Conservation (phyloP, 352 stramenopile genomes). For the Ochromonadaceae sp. region DNA sequence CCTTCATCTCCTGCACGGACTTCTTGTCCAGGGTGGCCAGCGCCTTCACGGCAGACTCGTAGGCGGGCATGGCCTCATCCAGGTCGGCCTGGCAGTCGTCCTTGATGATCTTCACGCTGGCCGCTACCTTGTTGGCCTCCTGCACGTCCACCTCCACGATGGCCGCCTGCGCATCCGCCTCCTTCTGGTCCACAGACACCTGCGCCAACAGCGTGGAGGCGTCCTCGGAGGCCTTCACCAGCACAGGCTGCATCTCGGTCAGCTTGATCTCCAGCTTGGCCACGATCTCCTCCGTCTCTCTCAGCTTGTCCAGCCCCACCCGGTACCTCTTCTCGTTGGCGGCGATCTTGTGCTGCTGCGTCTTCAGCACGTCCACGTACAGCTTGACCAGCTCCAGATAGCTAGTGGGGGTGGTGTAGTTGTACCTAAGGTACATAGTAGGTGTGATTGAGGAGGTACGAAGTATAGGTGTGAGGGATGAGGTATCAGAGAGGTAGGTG, state of each 20-base stretch:
- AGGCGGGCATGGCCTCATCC: conserved; percentile 74
- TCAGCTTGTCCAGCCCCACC: conserved; percentile 67
- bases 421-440: too few relatives aligned
- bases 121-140: conserved; percentile 56
- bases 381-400: conserved; percentile 85
- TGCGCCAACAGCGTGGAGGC: conserved; percentile 59
- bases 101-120: conserved; percentile 76
- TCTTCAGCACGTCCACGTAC: conserved; percentile 72
- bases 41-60: conserved; percentile 69
- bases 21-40: conserved; percentile 59
- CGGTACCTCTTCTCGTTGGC: conserved; percentile 52
- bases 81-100: conserved; percentile 76
- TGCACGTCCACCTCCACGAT: conserved; percentile 72
- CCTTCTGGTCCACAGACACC: conserved; percentile 67
- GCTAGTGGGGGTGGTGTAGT: conserved; percentile 85
- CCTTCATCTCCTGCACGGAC: conserved; percentile 28
- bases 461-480: too few relatives aligned
- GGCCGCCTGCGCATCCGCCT: conserved; percentile 69
- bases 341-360: conserved; percentile 56
- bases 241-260: conserved; percentile 69
- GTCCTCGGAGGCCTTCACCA: conserved; percentile 67
- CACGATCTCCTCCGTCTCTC: conserved; percentile 76
- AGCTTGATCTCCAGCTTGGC: conserved; percentile 69
- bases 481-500: too few relatives aligned
- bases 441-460: too few relatives aligned